Percentiles rank a stretch among this genome's conserved stretches.
Evolutionary conservation across 2,329 filamentous ascomycete genomes (phyloP).

Genomic region (Leptographium radiaticola): DNA sequence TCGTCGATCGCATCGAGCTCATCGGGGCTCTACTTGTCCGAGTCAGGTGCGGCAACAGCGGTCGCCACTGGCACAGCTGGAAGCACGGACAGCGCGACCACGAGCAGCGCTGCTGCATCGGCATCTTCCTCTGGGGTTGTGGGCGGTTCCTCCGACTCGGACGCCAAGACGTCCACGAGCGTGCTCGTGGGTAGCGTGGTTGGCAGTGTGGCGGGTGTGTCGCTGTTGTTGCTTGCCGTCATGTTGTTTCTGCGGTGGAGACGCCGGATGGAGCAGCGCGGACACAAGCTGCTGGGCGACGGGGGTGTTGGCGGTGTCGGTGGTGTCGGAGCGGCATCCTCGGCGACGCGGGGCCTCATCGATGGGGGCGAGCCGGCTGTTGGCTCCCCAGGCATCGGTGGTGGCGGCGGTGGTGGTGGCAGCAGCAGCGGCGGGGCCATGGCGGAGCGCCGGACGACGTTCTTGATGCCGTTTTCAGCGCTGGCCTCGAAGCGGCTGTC

Average conservation of each 20-base stretch:
- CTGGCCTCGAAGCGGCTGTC: conserved; percentile 19
- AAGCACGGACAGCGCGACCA: conserved; percentile 10
- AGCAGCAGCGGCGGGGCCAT: conserved; percentile 20
- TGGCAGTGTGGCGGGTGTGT: conserved; percentile 44
- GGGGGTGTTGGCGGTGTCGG: conserved; percentile 10
- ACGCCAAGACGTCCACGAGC: conserved; percentile 15
- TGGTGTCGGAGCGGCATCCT: background rate
- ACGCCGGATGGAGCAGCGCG: conserved; percentile 23
- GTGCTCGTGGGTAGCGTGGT: conserved; percentile 42
- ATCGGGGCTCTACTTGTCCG: background rate
- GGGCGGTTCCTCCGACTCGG: conserved; percentile 11
- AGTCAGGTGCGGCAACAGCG: conserved; percentile 7
- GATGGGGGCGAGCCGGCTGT: background rate
- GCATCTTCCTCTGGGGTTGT: conserved; percentile 14
- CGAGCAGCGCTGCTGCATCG: conserved; percentile 14
- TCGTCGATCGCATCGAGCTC: conserved; percentile 12
- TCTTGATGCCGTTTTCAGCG: conserved; percentile 28
- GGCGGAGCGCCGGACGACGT: conserved; percentile 31
- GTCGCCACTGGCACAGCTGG: conserved; percentile 4
- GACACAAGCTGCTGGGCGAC: conserved; percentile 29
- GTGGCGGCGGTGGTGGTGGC: conserved; percentile 12
- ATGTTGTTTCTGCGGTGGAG: conserved; percentile 43
- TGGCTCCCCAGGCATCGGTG: conserved; percentile 5
- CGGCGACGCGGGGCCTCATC: background rate
- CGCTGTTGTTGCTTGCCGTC: conserved; percentile 40